Percentiles rank a stretch among this genome's conserved stretches.
phyloP scores from a whole-genome alignment of 83 land plant species.

The Picea mariana region DNA sequence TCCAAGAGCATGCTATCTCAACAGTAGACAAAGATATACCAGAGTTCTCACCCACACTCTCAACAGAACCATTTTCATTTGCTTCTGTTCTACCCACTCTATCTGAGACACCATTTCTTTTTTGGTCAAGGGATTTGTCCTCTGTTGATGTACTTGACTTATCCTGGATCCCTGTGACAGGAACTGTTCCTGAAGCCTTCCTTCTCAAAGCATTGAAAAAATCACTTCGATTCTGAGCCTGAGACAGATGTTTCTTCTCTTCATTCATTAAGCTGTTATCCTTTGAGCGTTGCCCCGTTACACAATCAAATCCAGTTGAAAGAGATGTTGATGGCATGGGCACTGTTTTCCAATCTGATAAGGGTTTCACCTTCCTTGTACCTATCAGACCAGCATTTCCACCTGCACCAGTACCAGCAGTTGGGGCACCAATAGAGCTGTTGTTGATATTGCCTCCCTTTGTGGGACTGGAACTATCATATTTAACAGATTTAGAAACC shows the following conservation, averaged over 20 bases:
- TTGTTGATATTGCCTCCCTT: slow-evolving; percentile 16
- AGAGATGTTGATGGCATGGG: neutral
- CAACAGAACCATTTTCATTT: slow-evolving; percentile 12
- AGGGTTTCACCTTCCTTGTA: neutral
- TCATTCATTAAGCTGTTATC: slow-evolving; percentile 10
- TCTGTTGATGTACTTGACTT: neutral
- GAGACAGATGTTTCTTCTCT: slow-evolving; percentile 33
- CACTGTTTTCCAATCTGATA: neutral
- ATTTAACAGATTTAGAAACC: slow-evolving; percentile 17
- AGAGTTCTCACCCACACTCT: neutral
- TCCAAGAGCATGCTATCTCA: slow-evolving; percentile 8
- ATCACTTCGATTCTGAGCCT: slow-evolving; percentile 47
- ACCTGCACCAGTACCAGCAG: slow-evolving; percentile 26
- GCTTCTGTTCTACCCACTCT: neutral
- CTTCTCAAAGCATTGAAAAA: slow-evolving; percentile 50
- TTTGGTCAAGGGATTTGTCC: neutral
- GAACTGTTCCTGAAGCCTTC: slow-evolving; percentile 22
- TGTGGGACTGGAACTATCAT: slow-evolving; percentile 24
- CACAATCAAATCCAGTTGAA: slow-evolving; percentile 4
- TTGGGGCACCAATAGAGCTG: slow-evolving; percentile 13
- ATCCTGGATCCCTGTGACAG: too few relatives aligned
- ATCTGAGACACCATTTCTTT: neutral
- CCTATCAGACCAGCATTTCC: slow-evolving; percentile 16
- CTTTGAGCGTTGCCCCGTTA: slow-evolving; percentile 9
- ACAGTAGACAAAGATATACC: neutral